Evolutionary conservation across 2,329 filamentous ascomycete species (phyloP).

Genomic region (Passalora sequoiae): DNA sequence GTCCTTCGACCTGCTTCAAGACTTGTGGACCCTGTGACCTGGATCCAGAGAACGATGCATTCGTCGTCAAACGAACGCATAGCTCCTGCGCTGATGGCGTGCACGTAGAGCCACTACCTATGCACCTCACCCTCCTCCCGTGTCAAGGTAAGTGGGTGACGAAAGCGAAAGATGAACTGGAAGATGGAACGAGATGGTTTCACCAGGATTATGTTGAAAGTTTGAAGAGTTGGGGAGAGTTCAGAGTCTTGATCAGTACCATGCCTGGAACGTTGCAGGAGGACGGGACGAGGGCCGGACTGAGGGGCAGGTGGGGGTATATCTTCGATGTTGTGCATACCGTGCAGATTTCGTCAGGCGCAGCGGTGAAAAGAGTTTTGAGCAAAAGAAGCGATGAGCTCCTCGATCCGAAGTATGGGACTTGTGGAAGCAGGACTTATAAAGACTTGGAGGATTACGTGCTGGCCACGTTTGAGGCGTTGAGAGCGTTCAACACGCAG

Average conservation of each 20-base stretch:
- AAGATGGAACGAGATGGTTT: conserved; percentile 4
- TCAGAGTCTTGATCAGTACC: conserved; percentile 6
- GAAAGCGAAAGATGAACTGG: not conserved
- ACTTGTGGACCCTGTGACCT: not conserved
- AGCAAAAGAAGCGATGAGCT: conserved; percentile 1
- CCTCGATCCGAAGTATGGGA: not conserved
- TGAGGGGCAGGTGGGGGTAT: conserved; percentile 1
- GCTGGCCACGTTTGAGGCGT: conserved; percentile 5
- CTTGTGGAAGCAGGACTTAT: conserved; percentile 7
- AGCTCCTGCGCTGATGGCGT: not conserved
- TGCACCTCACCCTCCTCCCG: not conserved
- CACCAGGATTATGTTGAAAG: conserved; percentile 5
- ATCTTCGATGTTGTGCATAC: conserved; percentile 10
- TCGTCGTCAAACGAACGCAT: conserved; percentile 3
- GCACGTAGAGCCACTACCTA: not conserved
- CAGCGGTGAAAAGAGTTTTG: not conserved
- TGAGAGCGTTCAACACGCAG: not conserved
- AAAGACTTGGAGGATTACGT: conserved; percentile 2
- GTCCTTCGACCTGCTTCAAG: conserved; percentile 7
- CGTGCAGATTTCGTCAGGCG: not conserved
- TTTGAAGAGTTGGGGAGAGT: conserved; percentile 6
- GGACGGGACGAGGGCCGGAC: not conserved
- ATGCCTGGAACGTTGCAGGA: not conserved
- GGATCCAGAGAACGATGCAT: not conserved
- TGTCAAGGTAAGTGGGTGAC: not conserved